Percentiles rank a stretch among this genome's conserved stretches.
phyloP scores from a whole-genome alignment of 2,329 filamentous ascomycete genomes.

The Monosporascus sp. region DNA sequence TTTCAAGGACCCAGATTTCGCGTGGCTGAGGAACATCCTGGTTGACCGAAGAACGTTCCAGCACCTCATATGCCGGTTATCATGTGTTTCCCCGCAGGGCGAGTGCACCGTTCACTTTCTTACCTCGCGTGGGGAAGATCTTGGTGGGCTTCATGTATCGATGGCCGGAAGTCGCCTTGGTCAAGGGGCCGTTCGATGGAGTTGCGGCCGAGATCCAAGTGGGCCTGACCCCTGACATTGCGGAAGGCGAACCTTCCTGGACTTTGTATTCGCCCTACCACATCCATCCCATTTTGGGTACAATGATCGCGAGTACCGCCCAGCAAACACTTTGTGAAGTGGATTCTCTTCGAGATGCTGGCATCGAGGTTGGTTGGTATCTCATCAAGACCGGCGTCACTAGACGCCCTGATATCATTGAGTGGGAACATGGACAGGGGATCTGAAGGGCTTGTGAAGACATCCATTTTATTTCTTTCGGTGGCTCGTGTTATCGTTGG shows the following conservation, averaged over 20 bases:
- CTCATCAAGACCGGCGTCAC: not conserved
- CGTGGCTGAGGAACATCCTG: slow-evolving; percentile 1
- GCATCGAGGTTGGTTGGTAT: slow-evolving; percentile 2
- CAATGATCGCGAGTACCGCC: not conserved
- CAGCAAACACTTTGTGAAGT: not conserved
- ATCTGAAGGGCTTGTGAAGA: no score
- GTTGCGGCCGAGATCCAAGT: slow-evolving; percentile 1
- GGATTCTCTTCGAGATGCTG: not conserved
- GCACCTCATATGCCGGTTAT: not conserved
- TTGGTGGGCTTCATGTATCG: slow-evolving; percentile 2
- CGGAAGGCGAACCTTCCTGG: not conserved
- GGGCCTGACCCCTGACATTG: not conserved
- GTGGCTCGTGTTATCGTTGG: no score
- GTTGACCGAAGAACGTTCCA: slow-evolving; percentile 3
- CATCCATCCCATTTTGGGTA: not conserved
- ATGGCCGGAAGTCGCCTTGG: not conserved
- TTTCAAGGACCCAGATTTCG: not conserved
- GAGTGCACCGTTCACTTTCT: not conserved
- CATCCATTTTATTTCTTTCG: no score
- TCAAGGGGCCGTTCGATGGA: slow-evolving; percentile 4
- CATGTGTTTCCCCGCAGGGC: not conserved
- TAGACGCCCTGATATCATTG: not conserved
- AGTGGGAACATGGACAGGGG: not conserved
- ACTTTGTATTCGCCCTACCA: not conserved
- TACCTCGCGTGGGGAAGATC: slow-evolving; percentile 1